These are phyloP conservation scores for Sideroxylon spinosum DNA, from an alignment of 179 eudicot genomes.

Conservation along the genomic window DNA sequence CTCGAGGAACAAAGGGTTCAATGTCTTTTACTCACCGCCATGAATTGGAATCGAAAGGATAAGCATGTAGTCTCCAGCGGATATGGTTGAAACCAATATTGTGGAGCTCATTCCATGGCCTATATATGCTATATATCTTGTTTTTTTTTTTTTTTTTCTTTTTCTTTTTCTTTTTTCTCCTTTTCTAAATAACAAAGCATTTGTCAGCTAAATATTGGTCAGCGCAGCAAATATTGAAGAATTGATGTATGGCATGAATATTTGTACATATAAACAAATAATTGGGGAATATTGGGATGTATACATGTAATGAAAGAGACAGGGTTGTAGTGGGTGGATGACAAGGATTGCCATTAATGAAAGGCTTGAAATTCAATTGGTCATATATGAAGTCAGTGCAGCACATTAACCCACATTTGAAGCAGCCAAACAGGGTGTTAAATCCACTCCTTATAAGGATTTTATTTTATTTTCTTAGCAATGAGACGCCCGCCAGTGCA, in stretches of 20 bases:
- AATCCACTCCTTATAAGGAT: not conserved
- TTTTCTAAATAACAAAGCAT: too few relatives aligned
- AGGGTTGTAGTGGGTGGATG: not conserved
- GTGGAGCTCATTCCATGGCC: not conserved
- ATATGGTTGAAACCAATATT: not conserved
- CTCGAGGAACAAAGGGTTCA: not conserved
- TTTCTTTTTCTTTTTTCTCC: too few relatives aligned
- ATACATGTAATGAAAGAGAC: not conserved
- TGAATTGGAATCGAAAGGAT: not conserved
- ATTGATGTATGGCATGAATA: too few relatives aligned
- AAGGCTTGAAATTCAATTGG: not conserved
- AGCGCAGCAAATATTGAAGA: too few relatives aligned
- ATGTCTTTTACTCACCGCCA: not conserved
- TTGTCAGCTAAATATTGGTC: too few relatives aligned
- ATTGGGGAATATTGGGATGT: not conserved
- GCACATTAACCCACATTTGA: not conserved
- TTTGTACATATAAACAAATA: too few relatives aligned
- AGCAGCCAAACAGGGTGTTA: not conserved
- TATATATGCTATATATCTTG: not conserved
- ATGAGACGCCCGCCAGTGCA: not conserved
- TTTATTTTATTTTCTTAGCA: not conserved
- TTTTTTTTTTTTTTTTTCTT: not conserved
- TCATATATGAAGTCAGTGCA: conserved; percentile 1
- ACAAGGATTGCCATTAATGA: not conserved
- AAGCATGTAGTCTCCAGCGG: not conserved